Evolutionary conservation across 164 flowering plant genomes (phyloP).

Genomic region (Vitis rupestris): DNA sequence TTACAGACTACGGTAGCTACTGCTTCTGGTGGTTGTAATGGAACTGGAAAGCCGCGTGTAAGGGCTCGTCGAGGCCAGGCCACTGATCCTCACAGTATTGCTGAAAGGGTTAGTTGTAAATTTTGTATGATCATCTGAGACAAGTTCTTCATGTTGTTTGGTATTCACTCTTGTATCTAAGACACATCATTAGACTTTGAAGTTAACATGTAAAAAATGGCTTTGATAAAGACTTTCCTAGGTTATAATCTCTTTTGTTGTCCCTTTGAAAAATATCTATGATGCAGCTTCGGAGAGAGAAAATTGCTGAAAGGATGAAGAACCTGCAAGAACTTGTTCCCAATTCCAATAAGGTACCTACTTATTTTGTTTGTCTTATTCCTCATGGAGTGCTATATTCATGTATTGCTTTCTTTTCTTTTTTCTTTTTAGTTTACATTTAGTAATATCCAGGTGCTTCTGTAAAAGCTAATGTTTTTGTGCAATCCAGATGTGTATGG

Average conservation of each 20-base stretch:
- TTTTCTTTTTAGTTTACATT: not conserved
- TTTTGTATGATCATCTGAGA: not conserved
- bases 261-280: not conserved
- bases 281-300: conserved; percentile 59
- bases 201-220: not conserved
- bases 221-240: not conserved
- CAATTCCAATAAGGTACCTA: conserved; percentile 52
- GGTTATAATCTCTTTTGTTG: not conserved
- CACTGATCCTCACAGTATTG: conserved; percentile 70
- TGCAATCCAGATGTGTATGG: not conserved
- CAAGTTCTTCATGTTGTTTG: not conserved
- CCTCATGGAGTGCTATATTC: too few species aligned
- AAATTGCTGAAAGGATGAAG: conserved; percentile 66
- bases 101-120: conserved; percentile 49
- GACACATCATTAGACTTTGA: not conserved
- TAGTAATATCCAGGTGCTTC: not conserved
- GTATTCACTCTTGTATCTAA: not conserved
- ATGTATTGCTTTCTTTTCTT: too few species aligned
- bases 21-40: conserved; percentile 12
- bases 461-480: not conserved
- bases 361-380: not conserved
- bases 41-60: conserved; percentile 25
- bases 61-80: conserved; percentile 72
- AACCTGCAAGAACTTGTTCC: conserved; percentile 66
- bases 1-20: conserved; percentile 7